These are phyloP conservation scores for Backusella parvicylindrica DNA, from an alignment of 192 early-diverging fungal genomes.

Conservation along the genomic window DNA sequence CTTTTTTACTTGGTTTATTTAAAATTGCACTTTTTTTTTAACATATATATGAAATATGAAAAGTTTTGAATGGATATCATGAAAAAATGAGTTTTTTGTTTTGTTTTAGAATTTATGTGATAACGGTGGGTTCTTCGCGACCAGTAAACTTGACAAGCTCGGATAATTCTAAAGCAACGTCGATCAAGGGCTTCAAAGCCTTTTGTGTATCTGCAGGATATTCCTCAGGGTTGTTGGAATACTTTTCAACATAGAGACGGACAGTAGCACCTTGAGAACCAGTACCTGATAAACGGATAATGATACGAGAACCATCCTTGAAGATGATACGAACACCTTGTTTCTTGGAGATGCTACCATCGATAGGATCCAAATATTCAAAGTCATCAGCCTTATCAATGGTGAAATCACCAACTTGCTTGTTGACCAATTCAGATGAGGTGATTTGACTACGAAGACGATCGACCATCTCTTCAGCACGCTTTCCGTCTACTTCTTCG, in stretches of 20 bases:
- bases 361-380: constrained; percentile 92
- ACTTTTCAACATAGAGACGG: constrained; percentile 95
- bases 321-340: constrained; percentile 91
- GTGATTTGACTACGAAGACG: constrained; percentile 59
- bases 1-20: background rate
- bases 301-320: constrained; percentile 86
- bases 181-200: constrained; percentile 88
- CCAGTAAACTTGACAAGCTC: constrained; percentile 80
- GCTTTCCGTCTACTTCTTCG: constrained; percentile 86
- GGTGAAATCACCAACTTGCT: constrained; percentile 62
- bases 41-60: background rate
- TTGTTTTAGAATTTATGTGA: constrained; percentile 54
- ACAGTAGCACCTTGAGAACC: constrained; percentile 95
- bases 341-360: constrained; percentile 76
- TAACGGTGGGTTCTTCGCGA: constrained; percentile 86
- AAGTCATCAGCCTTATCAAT: constrained; percentile 83
- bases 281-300: constrained; percentile 92
- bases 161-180: constrained; percentile 74
- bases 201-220: constrained; percentile 69
- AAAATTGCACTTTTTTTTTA: background rate
- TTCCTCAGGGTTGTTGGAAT: constrained; percentile 55
- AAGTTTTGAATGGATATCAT: background rate
- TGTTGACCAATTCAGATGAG: constrained; percentile 52
- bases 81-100: background rate
- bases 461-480: constrained; percentile 76